These are phyloP conservation scores for Aspergillus sp. DNA, from an alignment of 2,329 filamentous ascomycete genomes.

Conservation along the genomic window DNA sequence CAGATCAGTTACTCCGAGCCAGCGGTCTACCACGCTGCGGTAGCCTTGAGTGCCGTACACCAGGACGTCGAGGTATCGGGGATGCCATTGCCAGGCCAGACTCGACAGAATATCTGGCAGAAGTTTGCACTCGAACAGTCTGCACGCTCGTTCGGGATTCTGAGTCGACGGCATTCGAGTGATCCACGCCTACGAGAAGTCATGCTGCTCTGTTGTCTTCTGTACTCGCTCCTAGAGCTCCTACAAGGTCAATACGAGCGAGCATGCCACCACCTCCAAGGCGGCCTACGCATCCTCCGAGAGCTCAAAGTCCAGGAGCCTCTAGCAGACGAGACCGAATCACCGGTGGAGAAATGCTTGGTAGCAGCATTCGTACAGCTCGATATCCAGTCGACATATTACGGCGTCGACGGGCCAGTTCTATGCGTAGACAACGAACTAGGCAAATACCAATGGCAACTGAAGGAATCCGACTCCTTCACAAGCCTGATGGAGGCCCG, in stretches of 20 bases:
- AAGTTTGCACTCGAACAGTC: slow-evolving; percentile 9
- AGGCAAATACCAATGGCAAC: not conserved
- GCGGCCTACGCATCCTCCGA: not conserved
- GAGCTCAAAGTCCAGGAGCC: not conserved
- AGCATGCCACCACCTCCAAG: slow-evolving; percentile 6
- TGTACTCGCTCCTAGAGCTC: slow-evolving; percentile 5
- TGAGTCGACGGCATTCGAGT: not conserved
- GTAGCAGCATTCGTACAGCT: slow-evolving; percentile 6
- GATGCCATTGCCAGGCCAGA: not conserved
- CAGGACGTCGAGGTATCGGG: not conserved
- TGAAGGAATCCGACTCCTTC: not conserved
- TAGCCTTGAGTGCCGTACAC: slow-evolving; percentile 10
- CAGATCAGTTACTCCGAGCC: slow-evolving; percentile 6
- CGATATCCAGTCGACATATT: slow-evolving; percentile 5
- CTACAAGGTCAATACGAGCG: slow-evolving; percentile 1
- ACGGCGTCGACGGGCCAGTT: not conserved
- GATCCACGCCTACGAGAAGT: not conserved
- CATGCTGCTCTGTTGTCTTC: slow-evolving; percentile 7
- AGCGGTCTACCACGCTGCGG: slow-evolving; percentile 7
- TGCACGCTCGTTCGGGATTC: not conserved
- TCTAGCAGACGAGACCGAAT: not conserved
- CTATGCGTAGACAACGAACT: not conserved
- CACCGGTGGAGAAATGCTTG: slow-evolving; percentile 1
- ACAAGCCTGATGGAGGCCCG: not conserved
- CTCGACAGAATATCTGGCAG: slow-evolving; percentile 2